phyloP scores from a whole-genome alignment of 1,284 basidiomycete genomes.

The Amylostereum areolatum region DNA sequence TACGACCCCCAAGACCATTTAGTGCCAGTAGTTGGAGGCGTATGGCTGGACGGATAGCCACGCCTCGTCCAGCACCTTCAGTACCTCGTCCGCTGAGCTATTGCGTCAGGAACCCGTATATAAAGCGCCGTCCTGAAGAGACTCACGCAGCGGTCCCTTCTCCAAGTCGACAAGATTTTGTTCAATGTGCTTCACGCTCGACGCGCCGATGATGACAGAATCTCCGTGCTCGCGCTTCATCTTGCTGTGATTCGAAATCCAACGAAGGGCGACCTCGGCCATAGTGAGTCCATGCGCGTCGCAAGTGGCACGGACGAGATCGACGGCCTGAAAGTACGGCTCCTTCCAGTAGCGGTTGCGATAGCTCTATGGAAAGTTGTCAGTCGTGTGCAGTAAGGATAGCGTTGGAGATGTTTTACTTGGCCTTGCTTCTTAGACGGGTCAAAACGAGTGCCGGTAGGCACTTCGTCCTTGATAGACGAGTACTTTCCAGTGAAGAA shows the following conservation, averaged over 20 bases:
- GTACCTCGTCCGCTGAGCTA: conserved; percentile 27
- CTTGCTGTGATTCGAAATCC: conserved; percentile 47
- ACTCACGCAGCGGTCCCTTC: conserved; percentile 51
- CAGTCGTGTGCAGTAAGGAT: not conserved
- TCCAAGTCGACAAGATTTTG: conserved; percentile 50
- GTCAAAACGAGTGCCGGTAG: conserved; percentile 34
- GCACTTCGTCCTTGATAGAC: conserved; percentile 22
- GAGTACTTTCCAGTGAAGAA: conserved; percentile 32
- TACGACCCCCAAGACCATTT: too few relatives aligned
- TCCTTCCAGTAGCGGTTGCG: conserved; percentile 39
- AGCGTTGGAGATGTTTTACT: conserved; percentile 12
- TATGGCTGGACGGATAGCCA: not conserved
- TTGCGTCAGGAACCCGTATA: not conserved
- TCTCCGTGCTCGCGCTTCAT: conserved; percentile 43
- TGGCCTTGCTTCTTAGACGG: conserved; percentile 24
- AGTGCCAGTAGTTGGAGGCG: conserved; percentile 1
- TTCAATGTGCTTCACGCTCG: conserved; percentile 43
- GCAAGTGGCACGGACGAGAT: conserved; percentile 30
- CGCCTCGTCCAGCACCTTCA: conserved; percentile 22
- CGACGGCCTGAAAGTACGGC: conserved; percentile 41
- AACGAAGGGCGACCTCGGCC: conserved; percentile 45
- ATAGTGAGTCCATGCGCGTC: conserved; percentile 36
- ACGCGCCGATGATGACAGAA: conserved; percentile 46
- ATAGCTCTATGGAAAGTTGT: not conserved
- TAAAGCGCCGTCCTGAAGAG: not conserved